Base-by-base conservation (phyloP, 2,329 filamentous ascomycete species). In the Trichoderma oligosporum region DNA sequence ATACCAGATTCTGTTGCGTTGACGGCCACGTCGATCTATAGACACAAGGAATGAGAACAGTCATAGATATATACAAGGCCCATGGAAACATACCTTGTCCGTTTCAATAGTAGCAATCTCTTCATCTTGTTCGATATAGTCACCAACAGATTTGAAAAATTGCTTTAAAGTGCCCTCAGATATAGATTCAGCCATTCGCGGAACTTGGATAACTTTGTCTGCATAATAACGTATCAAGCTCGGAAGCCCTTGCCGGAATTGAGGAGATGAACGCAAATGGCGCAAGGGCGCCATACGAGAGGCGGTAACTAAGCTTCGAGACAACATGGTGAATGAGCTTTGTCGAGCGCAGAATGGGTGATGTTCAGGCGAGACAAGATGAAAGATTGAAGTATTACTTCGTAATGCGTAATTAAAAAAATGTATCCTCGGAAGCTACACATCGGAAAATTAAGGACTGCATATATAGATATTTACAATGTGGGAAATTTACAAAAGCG, bases 31-130 rank as follows among this genome's bases (percentile, higher is more conserved):
- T 99, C 94, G 70, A 97, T 97, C 91, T 94, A 16, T 12, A 55
- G 29, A 16, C 7, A 7, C 16, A 29, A 16, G 22, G 31, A 9
- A 35, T 55, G 51, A 55, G 51, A 36, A 41, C 8, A 33, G n/a
- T n/a, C 12, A 16, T 8, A 14, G 7, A 41, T 4, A 1, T 14
- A 25, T 16, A 16, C 6, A 16, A 33, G 5, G 41, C 36, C 41
- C 49, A 45, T 47, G 12, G 51, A 25, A 31, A 57, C 72, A 61
- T 77, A 91, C 90, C 86, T 99, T 99, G 82, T 99, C 94, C 12
- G 94, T 99, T 77, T 99, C 94, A 69, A 99, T 99, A 48, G 93
- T 97, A 29, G 94, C 94, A 73, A 99, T 93, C 74, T 99, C 94
- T 76, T 97, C 94, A 70, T 99, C 94, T 68, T 87, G 87, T 78